Evolutionary conservation across 345 rosid genomes (phyloP).

Genomic region (Physaria fendleri): DNA sequence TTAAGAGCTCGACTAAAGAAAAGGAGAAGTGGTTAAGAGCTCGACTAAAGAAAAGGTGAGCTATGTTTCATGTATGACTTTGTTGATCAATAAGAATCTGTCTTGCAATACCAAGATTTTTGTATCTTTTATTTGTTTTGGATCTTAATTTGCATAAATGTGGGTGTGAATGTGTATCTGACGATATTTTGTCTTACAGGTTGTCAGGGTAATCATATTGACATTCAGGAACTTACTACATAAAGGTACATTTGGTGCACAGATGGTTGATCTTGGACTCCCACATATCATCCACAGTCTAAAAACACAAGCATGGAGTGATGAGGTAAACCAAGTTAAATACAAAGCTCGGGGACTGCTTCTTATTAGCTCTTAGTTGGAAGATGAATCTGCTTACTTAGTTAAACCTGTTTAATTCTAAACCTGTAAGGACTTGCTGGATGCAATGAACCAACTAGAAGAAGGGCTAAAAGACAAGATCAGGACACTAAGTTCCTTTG

Average conservation of each 20-base stretch:
- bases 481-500: constrained; percentile 83
- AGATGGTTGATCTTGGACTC: constrained; percentile 85
- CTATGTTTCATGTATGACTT: constrained; percentile 11
- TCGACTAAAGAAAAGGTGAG: constrained; percentile 79
- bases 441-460: constrained; percentile 75
- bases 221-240: constrained; percentile 66
- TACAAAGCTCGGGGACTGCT: background rate
- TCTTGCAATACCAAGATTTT: constrained; percentile 1
- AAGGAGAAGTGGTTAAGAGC: constrained; percentile 73
- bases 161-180: too few species aligned
- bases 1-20: too few species aligned
- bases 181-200: constrained; percentile 30
- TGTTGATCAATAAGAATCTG: constrained; percentile 2
- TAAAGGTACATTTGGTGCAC: constrained; percentile 70
- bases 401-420: background rate
- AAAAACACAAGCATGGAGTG: too few species aligned
- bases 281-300: constrained; percentile 50
- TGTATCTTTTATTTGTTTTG: too few species aligned
- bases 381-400: background rate
- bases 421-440: constrained; percentile 61
- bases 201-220: constrained; percentile 76
- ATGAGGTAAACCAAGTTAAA: background rate
- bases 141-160: too few species aligned
- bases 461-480: constrained; percentile 75
- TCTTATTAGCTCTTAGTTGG: background rate